Conservation (phyloP, 176 grass and related monocot genomes). For the Lolium multiflorum region DNA sequence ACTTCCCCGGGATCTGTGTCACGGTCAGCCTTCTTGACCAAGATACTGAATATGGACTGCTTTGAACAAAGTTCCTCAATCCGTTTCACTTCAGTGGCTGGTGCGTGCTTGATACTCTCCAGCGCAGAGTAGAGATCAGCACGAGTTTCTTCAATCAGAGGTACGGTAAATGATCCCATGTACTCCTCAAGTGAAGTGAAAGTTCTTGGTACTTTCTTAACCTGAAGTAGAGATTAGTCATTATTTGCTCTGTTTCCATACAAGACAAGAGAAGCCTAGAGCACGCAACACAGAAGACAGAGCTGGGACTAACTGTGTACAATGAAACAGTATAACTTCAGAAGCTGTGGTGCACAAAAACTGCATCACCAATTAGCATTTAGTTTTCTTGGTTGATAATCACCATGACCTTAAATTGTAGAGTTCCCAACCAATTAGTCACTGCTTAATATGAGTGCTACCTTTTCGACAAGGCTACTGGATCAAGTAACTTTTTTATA, state of each 20-base stretch:
- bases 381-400: not conserved
- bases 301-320: not conserved
- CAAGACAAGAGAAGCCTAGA: not conserved
- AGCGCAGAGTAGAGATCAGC: conserved; percentile 61
- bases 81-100: not conserved
- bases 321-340: not conserved
- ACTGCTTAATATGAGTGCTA: not conserved
- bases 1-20: not conserved
- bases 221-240: conserved; percentile 31
- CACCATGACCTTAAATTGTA: not conserved
- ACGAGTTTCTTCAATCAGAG: conserved; percentile 63
- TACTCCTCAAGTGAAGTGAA: conserved; percentile 56
- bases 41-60: conserved; percentile 38
- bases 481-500: not conserved
- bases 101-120: conserved; percentile 53
- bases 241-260: not conserved
- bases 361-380: no score
- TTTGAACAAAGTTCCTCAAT: not conserved
- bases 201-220: conserved; percentile 55
- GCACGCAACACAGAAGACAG: not conserved
- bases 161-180: conserved; percentile 47
- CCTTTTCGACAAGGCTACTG: not conserved
- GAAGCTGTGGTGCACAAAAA: not conserved
- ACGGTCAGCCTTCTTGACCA: not conserved
- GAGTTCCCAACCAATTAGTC: not conserved